A percentile compares a stretch with the other conserved stretches of the same genome.
Evolutionary conservation across 495 filamentous ascomycete species (phyloP).

Genomic region (Neurospora intermedia): DNA sequence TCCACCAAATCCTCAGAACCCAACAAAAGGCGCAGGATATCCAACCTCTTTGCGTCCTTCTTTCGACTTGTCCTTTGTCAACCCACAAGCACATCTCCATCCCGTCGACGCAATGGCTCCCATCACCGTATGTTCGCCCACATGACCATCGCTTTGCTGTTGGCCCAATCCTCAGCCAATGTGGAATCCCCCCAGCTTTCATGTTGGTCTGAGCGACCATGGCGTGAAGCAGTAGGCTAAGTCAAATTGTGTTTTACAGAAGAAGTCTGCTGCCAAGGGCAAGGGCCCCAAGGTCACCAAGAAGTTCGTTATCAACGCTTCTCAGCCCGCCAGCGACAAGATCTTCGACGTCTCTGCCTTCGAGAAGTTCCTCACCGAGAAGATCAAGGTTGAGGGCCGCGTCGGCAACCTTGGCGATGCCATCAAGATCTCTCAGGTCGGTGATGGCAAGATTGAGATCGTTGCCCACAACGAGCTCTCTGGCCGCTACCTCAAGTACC

Average conservation of each 20-base stretch:
- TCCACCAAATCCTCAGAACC: conserved; percentile 8
- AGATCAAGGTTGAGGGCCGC: conserved; percentile 98
- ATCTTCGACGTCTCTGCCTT: conserved; percentile 99
- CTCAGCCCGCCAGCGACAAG: conserved; percentile 95
- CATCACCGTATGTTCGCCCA: conserved; percentile 58
- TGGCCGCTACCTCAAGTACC: conserved; percentile 97
- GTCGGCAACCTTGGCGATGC: conserved; percentile 94
- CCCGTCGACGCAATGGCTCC: conserved; percentile 43
- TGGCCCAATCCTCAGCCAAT: conserved; percentile 36
- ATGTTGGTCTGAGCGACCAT: conserved; percentile 24
- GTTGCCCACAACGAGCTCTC: conserved; percentile 96
- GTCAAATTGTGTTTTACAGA: conserved; percentile 44
- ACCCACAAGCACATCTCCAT: conserved; percentile 9
- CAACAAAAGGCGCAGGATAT: conserved; percentile 38
- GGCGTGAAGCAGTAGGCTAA: conserved; percentile 94
- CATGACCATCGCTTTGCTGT: conserved; percentile 80
- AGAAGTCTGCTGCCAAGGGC: conserved; percentile 49
- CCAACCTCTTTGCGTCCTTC: conserved; percentile 55
- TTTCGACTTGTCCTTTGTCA: background rate
- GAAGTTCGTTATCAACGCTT: conserved; percentile 97
- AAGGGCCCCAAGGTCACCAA: conserved; percentile 53
- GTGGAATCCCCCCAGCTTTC: background rate
- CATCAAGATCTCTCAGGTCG: conserved; percentile 78
- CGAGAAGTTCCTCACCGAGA: conserved; percentile 99
- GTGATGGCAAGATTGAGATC: conserved; percentile 96